phyloP scores from a whole-genome alignment of 1,139 yeast genomes.

The Suhomyces kunorum region DNA sequence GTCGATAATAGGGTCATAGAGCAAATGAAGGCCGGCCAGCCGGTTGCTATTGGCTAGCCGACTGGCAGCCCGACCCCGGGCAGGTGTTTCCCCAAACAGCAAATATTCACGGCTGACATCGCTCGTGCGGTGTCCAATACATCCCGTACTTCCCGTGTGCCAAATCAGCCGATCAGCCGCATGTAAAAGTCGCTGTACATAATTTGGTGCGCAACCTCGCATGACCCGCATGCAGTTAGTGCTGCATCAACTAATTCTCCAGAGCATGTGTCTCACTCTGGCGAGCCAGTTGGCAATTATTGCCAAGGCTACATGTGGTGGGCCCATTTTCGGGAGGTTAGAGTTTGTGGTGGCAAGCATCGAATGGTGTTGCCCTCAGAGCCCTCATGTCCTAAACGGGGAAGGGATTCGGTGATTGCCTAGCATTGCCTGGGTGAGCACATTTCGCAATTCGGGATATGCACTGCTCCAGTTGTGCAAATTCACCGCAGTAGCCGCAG shows the following conservation, averaged over 20 bases:
- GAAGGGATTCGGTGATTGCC: no score
- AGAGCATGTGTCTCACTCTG: not conserved
- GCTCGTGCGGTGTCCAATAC: not conserved
- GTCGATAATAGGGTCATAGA: slow-evolving; percentile 32
- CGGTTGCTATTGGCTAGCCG: slow-evolving; percentile 32
- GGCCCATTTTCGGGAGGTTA: not conserved
- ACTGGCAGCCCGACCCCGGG: not conserved
- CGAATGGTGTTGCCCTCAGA: no score
- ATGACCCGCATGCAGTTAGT: not conserved
- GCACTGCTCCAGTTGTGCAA: no score
- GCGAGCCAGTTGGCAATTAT: not conserved
- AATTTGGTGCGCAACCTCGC: not conserved
- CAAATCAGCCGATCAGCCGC: slow-evolving; percentile 10
- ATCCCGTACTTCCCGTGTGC: slow-evolving; percentile 6
- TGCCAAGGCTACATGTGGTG: not conserved
- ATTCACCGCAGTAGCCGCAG: no score
- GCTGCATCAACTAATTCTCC: not conserved
- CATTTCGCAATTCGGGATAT: no score
- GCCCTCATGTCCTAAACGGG: slow-evolving; percentile 1
- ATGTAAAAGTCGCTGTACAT: not conserved
- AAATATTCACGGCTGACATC: slow-evolving; percentile 1
- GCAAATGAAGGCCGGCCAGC: slow-evolving; percentile 42
- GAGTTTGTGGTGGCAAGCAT: not conserved
- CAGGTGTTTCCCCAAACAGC: not conserved
- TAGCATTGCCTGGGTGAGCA: no score